Conservation (phyloP, 1,284 basidiomycete genomes). For the Marasmius oreades region DNA sequence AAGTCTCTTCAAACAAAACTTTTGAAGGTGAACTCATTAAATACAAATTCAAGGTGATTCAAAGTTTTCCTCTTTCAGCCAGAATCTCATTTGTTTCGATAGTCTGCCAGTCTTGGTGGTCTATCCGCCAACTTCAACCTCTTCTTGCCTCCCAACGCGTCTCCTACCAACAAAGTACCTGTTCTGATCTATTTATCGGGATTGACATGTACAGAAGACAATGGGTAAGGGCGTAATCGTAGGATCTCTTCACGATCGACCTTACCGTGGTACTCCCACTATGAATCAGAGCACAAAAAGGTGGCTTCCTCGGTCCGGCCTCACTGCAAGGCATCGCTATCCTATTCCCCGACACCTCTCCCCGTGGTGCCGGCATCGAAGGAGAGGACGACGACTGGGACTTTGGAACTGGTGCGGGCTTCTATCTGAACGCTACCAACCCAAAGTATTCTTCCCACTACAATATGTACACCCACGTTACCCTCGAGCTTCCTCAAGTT, state of each 20-base stretch:
- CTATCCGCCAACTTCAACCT: slow-evolving; percentile 86
- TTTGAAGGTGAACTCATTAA: slow-evolving; percentile 81
- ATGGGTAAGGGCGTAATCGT: slow-evolving; percentile 54
- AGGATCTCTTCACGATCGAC: background rate
- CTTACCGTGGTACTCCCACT: slow-evolving; percentile 5
- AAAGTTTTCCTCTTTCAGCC: slow-evolving; percentile 13
- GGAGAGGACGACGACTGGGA: slow-evolving; percentile 91
- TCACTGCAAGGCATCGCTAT: slow-evolving; percentile 84
- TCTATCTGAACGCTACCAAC: slow-evolving; percentile 88
- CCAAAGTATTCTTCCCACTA: slow-evolving; percentile 82
- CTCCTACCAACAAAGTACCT: slow-evolving; percentile 58
- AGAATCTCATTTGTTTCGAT: background rate
- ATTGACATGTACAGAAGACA: slow-evolving; percentile 95
- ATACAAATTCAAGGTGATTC: slow-evolving; percentile 76
- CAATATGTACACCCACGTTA: slow-evolving; percentile 87
- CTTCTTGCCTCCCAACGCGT: slow-evolving; percentile 74
- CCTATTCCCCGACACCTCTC: slow-evolving; percentile 95
- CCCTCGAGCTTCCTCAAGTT: slow-evolving; percentile 77
- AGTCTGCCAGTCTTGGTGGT: slow-evolving; percentile 75
- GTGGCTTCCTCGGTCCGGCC: slow-evolving; percentile 78
- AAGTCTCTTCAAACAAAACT: slow-evolving; percentile 74
- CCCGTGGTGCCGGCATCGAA: slow-evolving; percentile 86
- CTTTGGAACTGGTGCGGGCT: slow-evolving; percentile 92
- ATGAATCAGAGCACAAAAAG: slow-evolving; percentile 76
- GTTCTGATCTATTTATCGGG: slow-evolving; percentile 91